Evolutionary conservation across 495 filamentous ascomycete species (phyloP).

Genomic region (Daldinia bambusicola): DNA sequence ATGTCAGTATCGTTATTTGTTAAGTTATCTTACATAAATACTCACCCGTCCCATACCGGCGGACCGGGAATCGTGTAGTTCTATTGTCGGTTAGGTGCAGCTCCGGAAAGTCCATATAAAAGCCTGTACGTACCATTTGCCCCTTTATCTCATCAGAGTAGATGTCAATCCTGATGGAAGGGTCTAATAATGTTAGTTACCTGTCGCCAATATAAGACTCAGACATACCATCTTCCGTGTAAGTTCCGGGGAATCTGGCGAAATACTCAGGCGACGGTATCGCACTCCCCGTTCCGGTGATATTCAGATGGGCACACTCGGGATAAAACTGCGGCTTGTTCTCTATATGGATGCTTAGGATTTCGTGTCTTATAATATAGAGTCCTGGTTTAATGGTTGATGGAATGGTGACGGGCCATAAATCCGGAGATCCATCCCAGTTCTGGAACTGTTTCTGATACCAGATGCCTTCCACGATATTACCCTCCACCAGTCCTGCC

Average conservation of each 20-base stretch:
- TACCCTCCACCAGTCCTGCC: conserved; percentile 57
- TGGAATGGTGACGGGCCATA: conserved; percentile 64
- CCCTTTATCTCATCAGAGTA: conserved; percentile 53
- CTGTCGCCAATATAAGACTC: background rate
- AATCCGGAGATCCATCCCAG: conserved; percentile 55
- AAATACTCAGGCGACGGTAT: conserved; percentile 55
- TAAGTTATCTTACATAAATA: background rate
- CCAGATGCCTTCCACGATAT: conserved; percentile 62
- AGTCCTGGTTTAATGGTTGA: conserved; percentile 56
- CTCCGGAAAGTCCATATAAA: background rate
- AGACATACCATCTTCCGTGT: conserved; percentile 56
- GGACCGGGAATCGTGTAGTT: conserved; percentile 58
- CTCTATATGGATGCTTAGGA: conserved; percentile 63
- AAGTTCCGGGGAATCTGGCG: conserved; percentile 62
- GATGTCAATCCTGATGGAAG: conserved; percentile 63
- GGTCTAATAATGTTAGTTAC: conserved; percentile 52
- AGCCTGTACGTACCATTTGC: conserved; percentile 45
- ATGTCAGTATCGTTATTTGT: conserved; percentile 11
- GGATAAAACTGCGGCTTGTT: conserved; percentile 66
- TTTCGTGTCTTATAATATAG: conserved; percentile 66
- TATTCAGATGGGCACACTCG: conserved; percentile 64
- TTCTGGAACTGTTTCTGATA: conserved; percentile 62
- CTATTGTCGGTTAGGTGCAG: conserved; percentile 43
- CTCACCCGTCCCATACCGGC: conserved; percentile 58
- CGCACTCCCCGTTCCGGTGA: conserved; percentile 56